Percentiles rank a stretch among this genome's conserved stretches.
These are phyloP conservation scores for Dactylonectria macrodidyma DNA, from an alignment of 2,329 filamentous ascomycete genomes.

Conservation along the genomic window DNA sequence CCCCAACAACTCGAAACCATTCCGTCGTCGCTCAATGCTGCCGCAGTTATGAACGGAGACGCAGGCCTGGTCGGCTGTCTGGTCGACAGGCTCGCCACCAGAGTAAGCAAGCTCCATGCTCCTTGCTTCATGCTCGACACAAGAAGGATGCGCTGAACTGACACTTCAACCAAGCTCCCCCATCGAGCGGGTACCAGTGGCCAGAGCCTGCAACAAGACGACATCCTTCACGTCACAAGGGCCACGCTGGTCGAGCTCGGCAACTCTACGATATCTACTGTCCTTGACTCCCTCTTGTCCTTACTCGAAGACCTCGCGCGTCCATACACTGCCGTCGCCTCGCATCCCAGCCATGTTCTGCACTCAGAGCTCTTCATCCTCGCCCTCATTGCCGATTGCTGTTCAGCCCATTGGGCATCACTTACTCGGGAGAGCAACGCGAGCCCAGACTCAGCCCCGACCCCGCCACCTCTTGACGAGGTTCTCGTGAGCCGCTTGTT, in stretches of 20 bases:
- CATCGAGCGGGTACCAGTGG: conserved; percentile 73
- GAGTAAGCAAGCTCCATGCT: conserved; percentile 59
- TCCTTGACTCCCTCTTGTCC: conserved; percentile 70
- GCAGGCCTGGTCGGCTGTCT: conserved; percentile 72
- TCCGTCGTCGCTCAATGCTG: conserved; percentile 41
- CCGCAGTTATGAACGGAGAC: conserved; percentile 68
- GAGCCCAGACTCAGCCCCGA: conserved; percentile 26
- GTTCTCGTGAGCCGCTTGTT: conserved; percentile 69
- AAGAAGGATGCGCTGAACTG: conserved; percentile 28
- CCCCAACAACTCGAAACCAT: conserved; percentile 32
- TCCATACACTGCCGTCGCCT: conserved; percentile 65
- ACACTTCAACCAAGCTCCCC: conserved; percentile 69
- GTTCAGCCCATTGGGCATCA: conserved; percentile 71
- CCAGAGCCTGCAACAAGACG: conserved; percentile 72
- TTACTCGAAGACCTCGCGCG: conserved; percentile 72
- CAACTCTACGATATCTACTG: conserved; percentile 64
- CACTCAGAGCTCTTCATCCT: conserved; percentile 77
- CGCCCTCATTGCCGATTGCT: conserved; percentile 75
- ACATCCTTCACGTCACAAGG: conserved; percentile 73
- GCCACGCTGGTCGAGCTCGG: conserved; percentile 74
- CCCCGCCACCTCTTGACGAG: conserved; percentile 62
- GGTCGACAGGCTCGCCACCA: conserved; percentile 73
- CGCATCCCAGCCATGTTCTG: conserved; percentile 72
- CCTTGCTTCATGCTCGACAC: conserved; percentile 17
- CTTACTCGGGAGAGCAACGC: conserved; percentile 51